phyloP scores from a whole-genome alignment of 2,329 filamentous ascomycete species.

The Botryotinia calthae region DNA sequence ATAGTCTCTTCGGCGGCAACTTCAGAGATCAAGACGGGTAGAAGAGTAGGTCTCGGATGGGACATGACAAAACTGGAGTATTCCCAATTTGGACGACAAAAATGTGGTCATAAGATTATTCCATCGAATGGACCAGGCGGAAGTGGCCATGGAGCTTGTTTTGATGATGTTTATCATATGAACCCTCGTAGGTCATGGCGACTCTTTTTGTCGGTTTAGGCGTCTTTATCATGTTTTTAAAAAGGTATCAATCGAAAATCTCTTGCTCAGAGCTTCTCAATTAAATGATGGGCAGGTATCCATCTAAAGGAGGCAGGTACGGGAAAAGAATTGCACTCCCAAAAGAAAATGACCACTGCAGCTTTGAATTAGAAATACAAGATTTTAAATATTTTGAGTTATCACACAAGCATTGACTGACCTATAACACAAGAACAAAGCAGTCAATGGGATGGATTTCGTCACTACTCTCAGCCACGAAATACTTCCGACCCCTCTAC shows the following conservation, averaged over 20 bases:
- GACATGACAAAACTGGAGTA: constrained; percentile 55
- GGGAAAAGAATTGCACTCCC: not conserved
- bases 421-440: constrained; percentile 41
- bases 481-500: constrained; percentile 29
- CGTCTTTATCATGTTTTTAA: too few relatives aligned
- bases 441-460: constrained; percentile 52
- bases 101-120: constrained; percentile 50
- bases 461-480: constrained; percentile 48
- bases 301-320: not conserved
- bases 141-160: constrained; percentile 42
- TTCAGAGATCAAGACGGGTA: constrained; percentile 51
- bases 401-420: not conserved
- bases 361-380: not conserved
- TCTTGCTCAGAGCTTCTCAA: not conserved
- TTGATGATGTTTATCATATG: constrained; percentile 51
- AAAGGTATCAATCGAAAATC: not conserved
- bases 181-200: constrained; percentile 43
- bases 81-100: constrained; percentile 52
- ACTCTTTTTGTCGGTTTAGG: not conserved
- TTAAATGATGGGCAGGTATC: not conserved
- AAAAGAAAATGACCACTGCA: not conserved
- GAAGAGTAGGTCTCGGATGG: constrained; percentile 53
- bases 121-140: constrained; percentile 42
- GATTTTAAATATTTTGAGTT: too few relatives aligned
- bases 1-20: constrained; percentile 49